Evolutionary conservation across 2,329 filamentous ascomycete genomes (phyloP).

Genomic region (Annulohypoxylon truncatum): DNA sequence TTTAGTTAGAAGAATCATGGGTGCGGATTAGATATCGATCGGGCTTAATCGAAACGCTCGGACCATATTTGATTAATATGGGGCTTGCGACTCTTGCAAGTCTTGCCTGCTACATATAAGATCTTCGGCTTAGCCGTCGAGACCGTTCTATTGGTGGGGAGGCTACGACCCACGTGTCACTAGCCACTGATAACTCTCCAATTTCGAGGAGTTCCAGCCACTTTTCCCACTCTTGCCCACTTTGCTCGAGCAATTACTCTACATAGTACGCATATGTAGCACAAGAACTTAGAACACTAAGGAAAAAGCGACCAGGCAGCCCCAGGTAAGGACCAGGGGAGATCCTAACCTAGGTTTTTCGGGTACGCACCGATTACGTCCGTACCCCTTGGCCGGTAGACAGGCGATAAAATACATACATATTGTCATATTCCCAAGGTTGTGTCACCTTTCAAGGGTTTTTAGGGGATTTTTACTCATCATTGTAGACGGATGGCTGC

Average conservation of each 20-base stretch:
- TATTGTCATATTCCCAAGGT: background rate
- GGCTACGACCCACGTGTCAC: conserved; percentile 15
- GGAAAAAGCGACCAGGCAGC: too few relatives aligned
- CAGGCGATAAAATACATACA: background rate
- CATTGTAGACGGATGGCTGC: conserved; percentile 33
- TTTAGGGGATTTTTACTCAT: background rate
- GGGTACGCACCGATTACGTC: conserved; percentile 16
- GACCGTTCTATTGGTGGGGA: conserved; percentile 20
- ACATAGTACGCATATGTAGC: too few relatives aligned
- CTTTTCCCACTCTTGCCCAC: conserved; percentile 9
- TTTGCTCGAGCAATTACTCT: background rate
- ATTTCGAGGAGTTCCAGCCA: conserved; percentile 24
- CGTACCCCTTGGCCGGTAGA: conserved; percentile 8
- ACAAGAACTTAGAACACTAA: background rate
- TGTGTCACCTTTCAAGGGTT: background rate
- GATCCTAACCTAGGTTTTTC: background rate
- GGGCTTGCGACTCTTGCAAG: background rate
- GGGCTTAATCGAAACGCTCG: conserved; percentile 38
- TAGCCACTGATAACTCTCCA: conserved; percentile 29
- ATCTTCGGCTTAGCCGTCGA: conserved; percentile 32
- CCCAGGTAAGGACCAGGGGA: background rate
- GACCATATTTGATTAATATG: conserved; percentile 14
- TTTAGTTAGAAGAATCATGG: background rate
- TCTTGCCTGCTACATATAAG: conserved; percentile 9
- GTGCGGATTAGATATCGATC: conserved; percentile 30